phyloP scores from a whole-genome alignment of 441 rosid genomes.

The Croton laevigatus region DNA sequence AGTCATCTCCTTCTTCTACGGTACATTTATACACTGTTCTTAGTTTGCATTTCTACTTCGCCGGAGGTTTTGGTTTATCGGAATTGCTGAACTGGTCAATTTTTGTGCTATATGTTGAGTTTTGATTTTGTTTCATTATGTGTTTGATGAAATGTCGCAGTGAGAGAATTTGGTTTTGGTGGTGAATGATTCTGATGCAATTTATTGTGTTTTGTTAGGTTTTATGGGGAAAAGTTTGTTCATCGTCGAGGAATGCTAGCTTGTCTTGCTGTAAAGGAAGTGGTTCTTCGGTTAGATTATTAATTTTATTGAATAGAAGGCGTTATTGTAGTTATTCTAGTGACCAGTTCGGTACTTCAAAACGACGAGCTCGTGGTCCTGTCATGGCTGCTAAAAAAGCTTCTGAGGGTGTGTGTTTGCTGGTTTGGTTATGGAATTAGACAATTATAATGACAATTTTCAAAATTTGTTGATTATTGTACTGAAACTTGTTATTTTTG shows the following conservation, averaged over 20 bases:
- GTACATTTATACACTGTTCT: background rate
- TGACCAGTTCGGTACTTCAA: constrained; percentile 53
- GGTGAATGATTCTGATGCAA: constrained; percentile 9
- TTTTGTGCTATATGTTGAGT: background rate
- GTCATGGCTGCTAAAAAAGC: constrained; percentile 93
- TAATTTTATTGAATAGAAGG: constrained; percentile 44
- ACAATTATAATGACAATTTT: background rate
- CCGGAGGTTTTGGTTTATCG: too few relatives aligned
- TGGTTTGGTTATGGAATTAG: background rate
- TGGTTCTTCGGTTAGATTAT: constrained; percentile 38
- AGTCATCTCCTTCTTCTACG: constrained; percentile 46
- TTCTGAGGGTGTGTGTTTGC: constrained; percentile 48
- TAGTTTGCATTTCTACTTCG: too few relatives aligned
- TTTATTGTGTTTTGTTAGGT: constrained; percentile 40
- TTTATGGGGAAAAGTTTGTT: constrained; percentile 42
- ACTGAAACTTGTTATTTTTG: constrained; percentile 1
- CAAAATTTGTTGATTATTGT: background rate
- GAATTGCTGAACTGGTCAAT: background rate
- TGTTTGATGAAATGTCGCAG: constrained; percentile 44
- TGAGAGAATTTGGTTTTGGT: constrained; percentile 6
- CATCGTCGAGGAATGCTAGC: constrained; percentile 44
- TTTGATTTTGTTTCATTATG: constrained; percentile 7
- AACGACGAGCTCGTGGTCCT: constrained; percentile 86
- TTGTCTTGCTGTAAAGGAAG: constrained; percentile 38
- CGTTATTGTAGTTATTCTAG: constrained; percentile 40